Percentiles rank a stretch among this genome's conserved stretches.
Conservation (phyloP, 2,329 filamentous ascomycete species). For the Kalmusia sp. region DNA sequence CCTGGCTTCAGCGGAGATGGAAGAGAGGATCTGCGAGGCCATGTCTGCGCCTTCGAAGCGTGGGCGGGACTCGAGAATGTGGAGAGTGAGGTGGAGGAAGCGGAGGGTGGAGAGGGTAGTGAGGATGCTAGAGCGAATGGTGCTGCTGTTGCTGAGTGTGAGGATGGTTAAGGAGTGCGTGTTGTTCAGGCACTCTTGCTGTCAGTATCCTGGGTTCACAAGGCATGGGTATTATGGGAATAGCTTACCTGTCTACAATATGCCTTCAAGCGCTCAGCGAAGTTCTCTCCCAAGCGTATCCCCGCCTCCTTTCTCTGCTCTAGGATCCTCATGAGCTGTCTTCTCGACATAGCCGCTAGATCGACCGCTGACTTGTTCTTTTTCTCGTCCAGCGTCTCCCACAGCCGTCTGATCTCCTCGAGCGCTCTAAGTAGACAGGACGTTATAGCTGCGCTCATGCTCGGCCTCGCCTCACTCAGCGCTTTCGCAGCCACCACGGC, state of each 20-base stretch:
- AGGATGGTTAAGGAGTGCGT: conserved; percentile 24
- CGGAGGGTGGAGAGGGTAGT: conserved; percentile 46
- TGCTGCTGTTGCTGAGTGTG: conserved; percentile 60
- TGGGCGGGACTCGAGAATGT: conserved; percentile 71
- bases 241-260: conserved; percentile 2
- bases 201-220: background rate
- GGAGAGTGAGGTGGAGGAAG: conserved; percentile 58
- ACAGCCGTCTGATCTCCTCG: conserved; percentile 41
- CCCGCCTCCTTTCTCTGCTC: conserved; percentile 8
- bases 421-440: conserved; percentile 58
- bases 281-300: conserved; percentile 7
- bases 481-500: conserved; percentile 70
- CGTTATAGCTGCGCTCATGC: conserved; percentile 63
- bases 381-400: conserved; percentile 10
- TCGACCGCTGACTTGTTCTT: conserved; percentile 2
- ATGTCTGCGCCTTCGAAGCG: conserved; percentile 69
- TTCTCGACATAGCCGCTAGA: conserved; percentile 10
- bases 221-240: too few species aligned
- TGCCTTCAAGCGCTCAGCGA: conserved; percentile 14
- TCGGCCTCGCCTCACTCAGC: conserved; percentile 59
- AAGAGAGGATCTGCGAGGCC: conserved; percentile 52
- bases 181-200: background rate
- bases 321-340: conserved; percentile 16
- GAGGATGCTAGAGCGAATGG: conserved; percentile 60
- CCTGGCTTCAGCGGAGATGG: conserved; percentile 7